phyloP scores from a whole-genome alignment of 805 yeast genomes.

The Helenozyma rhizophorensis region DNA sequence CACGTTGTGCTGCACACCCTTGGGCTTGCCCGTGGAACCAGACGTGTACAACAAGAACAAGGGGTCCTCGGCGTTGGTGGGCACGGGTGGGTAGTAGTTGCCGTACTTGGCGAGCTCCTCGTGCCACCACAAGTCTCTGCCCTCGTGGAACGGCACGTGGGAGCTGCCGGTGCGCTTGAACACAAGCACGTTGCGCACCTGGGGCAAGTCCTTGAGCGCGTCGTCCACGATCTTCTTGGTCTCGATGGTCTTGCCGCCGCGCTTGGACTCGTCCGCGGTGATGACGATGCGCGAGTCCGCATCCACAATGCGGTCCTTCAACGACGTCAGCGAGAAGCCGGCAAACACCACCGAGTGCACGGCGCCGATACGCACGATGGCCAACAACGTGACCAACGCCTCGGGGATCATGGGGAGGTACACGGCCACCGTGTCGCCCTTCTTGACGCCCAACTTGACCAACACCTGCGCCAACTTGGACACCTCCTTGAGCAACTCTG shows the following conservation, averaged over 20 bases:
- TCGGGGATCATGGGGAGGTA: constrained; percentile 98
- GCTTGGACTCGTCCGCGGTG: constrained; percentile 91
- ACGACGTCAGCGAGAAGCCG: constrained; percentile 91
- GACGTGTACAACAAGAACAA: constrained; percentile 93
- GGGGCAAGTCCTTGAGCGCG: constrained; percentile 71
- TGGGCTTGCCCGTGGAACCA: constrained; percentile 97
- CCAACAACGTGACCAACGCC: constrained; percentile 90
- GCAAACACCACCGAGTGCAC: constrained; percentile 95
- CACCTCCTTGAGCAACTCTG: constrained; percentile 80
- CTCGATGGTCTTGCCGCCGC: constrained; percentile 92
- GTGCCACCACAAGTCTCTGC: constrained; percentile 95
- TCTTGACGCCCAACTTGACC: constrained; percentile 76
- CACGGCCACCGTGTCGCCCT: constrained; percentile 96
- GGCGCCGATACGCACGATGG: constrained; percentile 92
- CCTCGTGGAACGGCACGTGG: constrained; percentile 65
- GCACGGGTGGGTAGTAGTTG: constrained; percentile 79
- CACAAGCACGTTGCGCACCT: constrained; percentile 80
- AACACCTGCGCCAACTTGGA: constrained; percentile 83
- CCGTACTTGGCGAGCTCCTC: constrained; percentile 80
- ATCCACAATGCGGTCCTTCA: constrained; percentile 84
- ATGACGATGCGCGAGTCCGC: constrained; percentile 83
- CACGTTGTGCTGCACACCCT: constrained; percentile 94
- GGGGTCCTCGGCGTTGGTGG: constrained; percentile 92
- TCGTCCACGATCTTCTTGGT: constrained; percentile 95
- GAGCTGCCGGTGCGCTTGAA: constrained; percentile 81